Evolutionary conservation across 805 yeast species (phyloP), one percentile per base, ranked within the genome.

Genomic region (Zygosaccharomyces gambellarensis): DNA sequence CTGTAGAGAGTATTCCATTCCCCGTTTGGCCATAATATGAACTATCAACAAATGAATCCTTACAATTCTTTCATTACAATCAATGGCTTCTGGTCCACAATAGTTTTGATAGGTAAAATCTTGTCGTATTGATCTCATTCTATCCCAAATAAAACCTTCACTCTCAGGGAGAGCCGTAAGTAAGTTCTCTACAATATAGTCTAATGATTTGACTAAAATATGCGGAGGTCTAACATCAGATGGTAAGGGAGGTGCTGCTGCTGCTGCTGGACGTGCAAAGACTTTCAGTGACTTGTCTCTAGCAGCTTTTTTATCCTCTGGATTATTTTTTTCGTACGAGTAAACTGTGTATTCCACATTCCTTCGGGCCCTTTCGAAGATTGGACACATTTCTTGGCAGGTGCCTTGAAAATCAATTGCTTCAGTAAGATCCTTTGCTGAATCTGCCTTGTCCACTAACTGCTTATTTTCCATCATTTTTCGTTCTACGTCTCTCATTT

Each of bases 181-280:
- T 1, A 85, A 67, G 36, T 80, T 76, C 17, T 81, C 81, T 6
- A 88, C 78, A 31, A 94, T 74, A 63, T 87, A 88, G 51, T 85
- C 75, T 51, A 94, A 69, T 0, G 97, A 83, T 31, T 73, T 60
- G 10, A 75, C 76, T 23, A 94, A 69, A 1, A 90, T 73, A 47
- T 76, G 78, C 0, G 99, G 99, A 1, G 99, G 96, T 52, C 99
- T 76, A 3, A 94, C 99, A 65, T 94, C 99, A 1, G 97, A 89
- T 0, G 99, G 99, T 50, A 94, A 71, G 2, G 98, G 95, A 1
- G 97, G 98, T 1, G 97, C 96, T 58, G 94, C 97, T 5, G 98
- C 99, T 0, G 98, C 97, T 14, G 96, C 96, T 0, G 99, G 97
- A 58, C 99, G 75, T 21, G 95, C 86, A 63, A 94, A 94, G 1